Base-by-base conservation (phyloP, 306 rosid genomes). In the Dalbergia cultrata region DNA sequence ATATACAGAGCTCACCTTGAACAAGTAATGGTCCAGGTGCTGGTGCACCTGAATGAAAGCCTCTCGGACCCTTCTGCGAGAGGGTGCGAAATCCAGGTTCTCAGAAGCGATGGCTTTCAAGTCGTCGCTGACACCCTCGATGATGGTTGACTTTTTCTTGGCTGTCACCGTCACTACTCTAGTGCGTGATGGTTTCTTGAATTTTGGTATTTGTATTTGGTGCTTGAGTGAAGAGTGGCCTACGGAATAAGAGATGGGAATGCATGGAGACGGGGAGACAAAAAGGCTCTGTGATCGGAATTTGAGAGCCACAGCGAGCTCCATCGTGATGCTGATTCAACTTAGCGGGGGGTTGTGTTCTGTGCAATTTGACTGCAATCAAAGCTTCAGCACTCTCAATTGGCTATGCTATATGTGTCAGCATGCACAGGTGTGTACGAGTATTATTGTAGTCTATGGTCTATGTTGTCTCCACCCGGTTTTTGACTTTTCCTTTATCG, bases 1-100 rank as follows among this genome's bases (percentile, higher is more conserved):
- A 21, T 21, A 35, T 6, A 37, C 1, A 8, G 0, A 18, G 61
- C 59, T 1, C n/a, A 1, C 4, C 94, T 88, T 87, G 88, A 93
- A 93, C 65, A 91, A 75, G 84, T 80, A 88, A 87, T 93, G 94
- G 26, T 93, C 97, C 2, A 93, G 86, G 17, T 73, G 64, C 26
- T 75, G 87, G 0, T 93, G 97, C 35, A 86, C 68, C 35, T 88
- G 85, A 6, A 73, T 43, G 77, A 93, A 93, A 70, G 94, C 94
- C 8, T 66, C 77, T 8, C 91, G 90, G 45, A 84, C 91, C 52
- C 82, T 86, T 64, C 97, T 87, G 3, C 94, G 89, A 47, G 92
- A 87, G 11, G 89, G 84, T 14, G 92, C 90, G 47, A 82, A 83
- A 56, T 93, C 97, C 6, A 93, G 87, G 60, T 89, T 91, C 66